Evolutionary conservation across 345 rosid species (phyloP).

Genomic region (Erucastrum elatum): DNA sequence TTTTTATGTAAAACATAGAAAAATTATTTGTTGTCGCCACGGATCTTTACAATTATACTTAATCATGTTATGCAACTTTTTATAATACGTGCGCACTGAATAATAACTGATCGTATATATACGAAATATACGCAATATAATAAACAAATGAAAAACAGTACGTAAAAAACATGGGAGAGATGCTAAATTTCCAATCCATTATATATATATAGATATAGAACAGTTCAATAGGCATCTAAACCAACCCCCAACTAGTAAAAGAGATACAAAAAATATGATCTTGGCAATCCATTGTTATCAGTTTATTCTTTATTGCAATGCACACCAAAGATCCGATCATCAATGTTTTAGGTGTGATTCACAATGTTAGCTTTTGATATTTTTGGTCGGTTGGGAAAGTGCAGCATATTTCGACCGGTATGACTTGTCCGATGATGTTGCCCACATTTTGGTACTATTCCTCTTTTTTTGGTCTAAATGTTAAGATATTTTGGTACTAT

Average conservation of each 20-base stretch:
- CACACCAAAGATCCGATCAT: constrained; percentile 23
- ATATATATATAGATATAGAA: neutral
- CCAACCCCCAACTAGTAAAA: constrained; percentile 6
- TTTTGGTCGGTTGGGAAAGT: constrained; percentile 20
- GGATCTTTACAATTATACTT: neutral
- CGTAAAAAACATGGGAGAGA: neutral
- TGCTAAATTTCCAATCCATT: neutral
- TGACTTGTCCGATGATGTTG: constrained; percentile 8
- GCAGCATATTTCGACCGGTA: constrained; percentile 2
- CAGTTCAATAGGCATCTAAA: neutral
- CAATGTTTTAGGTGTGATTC: constrained; percentile 19
- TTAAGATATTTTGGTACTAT: constrained; percentile 1
- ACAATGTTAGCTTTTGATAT: constrained; percentile 27
- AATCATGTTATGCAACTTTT: neutral
- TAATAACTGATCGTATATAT: neutral
- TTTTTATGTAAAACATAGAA: neutral
- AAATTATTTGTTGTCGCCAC: too few species aligned
- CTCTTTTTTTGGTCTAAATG: too few species aligned
- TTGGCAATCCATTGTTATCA: neutral
- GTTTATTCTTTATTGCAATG: constrained; percentile 16
- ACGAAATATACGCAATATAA: neutral
- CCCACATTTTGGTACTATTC: constrained; percentile 16
- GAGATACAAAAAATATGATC: neutral
- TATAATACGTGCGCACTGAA: neutral
- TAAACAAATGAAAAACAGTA: neutral